Base-by-base conservation (phyloP, 768 basidiomycete species). In the Clitopilus passeckerianus region DNA sequence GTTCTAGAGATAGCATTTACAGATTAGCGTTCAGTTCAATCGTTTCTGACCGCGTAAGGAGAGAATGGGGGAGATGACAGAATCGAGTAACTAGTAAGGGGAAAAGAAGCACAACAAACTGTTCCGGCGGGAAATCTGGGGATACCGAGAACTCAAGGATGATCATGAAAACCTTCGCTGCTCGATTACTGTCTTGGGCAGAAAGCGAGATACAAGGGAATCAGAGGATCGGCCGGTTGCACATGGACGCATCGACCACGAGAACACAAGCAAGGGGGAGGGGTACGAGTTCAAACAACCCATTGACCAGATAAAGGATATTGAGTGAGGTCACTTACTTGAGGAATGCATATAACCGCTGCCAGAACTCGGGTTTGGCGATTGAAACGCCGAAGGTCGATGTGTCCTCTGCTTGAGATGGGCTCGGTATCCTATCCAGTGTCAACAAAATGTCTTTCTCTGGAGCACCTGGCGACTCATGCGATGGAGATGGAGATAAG, bases 321-420 rank as follows among this genome's bases (percentile, higher is more conserved):
- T 50, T 9, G 2, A 20, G 27, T 6, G 61, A 54, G 53, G 8
- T 53, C 5, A 76, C 80, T 22, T 62, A 87, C 85, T 77, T 77
- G 63, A 95, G 76, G 68, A 95, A 89, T 24, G 68, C 68, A 56
- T 86, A 77, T 14, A 96, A 68, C 20, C 80, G 80, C 43, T 79
- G 75, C 96, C 96, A 98, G 68, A 94, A 95, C 53, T 75, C 81
- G 0, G 94, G 91, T 33, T 85, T 76, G 1, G 90, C 77, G n/a
- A 97, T 78, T n/a, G 79, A 82, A 34, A 76, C 64, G 64, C 89
- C 88, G 72, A 87, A 93, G 8, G 84, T 67, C 9, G 81, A 78
- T 24, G 84, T 65, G 18, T 75, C 75, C 52, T 78, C 82, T 8
- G 78, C 73, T 10, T 80, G 76, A n/a, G 69, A 57, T 7, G 69